Percentiles rank a stretch among this genome's conserved stretches.
These are phyloP conservation scores for Tetrapisispora nanseiensis DNA, from an alignment of 805 yeast genomes.

Conservation along the genomic window DNA sequence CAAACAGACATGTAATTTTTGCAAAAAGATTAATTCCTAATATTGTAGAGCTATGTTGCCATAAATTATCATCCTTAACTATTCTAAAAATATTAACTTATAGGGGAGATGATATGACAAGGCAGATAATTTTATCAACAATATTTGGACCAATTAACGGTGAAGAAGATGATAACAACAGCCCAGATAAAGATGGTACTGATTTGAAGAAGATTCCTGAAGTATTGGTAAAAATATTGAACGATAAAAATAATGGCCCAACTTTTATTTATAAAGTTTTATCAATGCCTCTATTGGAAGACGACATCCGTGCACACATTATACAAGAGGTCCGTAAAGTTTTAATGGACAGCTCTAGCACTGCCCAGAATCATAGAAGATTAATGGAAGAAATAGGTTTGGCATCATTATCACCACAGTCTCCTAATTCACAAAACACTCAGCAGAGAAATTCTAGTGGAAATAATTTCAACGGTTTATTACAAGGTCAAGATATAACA, in stretches of 20 bases:
- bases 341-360: conserved; percentile 49
- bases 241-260: conserved; percentile 61
- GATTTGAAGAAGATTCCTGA: conserved; percentile 30
- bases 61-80: conserved; percentile 77
- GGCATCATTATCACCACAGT: conserved; percentile 1
- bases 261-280: conserved; percentile 75
- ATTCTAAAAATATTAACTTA: conserved; percentile 67
- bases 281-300: conserved; percentile 58
- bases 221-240: conserved; percentile 47
- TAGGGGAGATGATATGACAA: conserved; percentile 54
- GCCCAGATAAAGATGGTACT: not conserved
- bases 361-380: conserved; percentile 68
- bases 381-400: conserved; percentile 89
- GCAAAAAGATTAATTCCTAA: conserved; percentile 54
- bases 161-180: conserved; percentile 10
- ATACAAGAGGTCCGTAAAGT: conserved; percentile 49
- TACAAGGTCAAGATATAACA: conserved; percentile 2
- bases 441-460: conserved; percentile 3
- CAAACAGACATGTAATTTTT: conserved; percentile 56
- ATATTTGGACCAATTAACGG: conserved; percentile 45
- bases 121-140: conserved; percentile 51
- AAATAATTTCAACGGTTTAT: not conserved
- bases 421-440: not conserved
- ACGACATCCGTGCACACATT: conserved; percentile 46
- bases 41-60: conserved; percentile 56